A percentile compares a stretch with the other conserved stretches of the same genome.
Conservation (phyloP, 2,329 filamentous ascomycete species). For the Aspergillus amoenus region DNA sequence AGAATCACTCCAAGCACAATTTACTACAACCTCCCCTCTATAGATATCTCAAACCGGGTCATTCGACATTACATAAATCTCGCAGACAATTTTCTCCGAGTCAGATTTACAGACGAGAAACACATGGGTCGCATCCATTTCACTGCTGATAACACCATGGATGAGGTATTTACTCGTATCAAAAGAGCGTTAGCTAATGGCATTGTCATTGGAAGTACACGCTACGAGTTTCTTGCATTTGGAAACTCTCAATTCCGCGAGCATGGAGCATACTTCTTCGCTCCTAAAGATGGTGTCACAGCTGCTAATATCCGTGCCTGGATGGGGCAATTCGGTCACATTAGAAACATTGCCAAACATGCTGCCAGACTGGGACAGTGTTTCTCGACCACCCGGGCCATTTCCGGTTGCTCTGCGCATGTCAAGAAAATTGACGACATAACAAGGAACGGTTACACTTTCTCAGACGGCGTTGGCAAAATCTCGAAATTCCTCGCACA, state of each 20-base stretch:
- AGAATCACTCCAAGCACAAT: slow-evolving; percentile 82
- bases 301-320: slow-evolving; percentile 76
- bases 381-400: slow-evolving; percentile 85
- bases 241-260: slow-evolving; percentile 95
- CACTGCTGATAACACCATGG: slow-evolving; percentile 56
- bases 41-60: slow-evolving; percentile 87
- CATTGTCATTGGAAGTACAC: slow-evolving; percentile 76
- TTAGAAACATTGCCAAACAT: slow-evolving; percentile 82
- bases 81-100: slow-evolving; percentile 78
- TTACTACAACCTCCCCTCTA: slow-evolving; percentile 70
- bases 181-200: slow-evolving; percentile 71
- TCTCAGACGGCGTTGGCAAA: slow-evolving; percentile 91
- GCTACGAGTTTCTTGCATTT: slow-evolving; percentile 88
- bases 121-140: slow-evolving; percentile 61
- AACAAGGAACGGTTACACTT: slow-evolving; percentile 65
- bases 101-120: slow-evolving; percentile 86
- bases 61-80: slow-evolving; percentile 68
- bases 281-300: slow-evolving; percentile 63
- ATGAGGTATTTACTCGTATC: slow-evolving; percentile 73
- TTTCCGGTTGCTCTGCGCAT: slow-evolving; percentile 62
- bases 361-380: slow-evolving; percentile 89
- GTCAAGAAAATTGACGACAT: slow-evolving; percentile 68
- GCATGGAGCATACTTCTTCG: slow-evolving; percentile 90
- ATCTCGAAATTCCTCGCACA: slow-evolving; percentile 77
- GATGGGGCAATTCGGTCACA: slow-evolving; percentile 84